Percentiles rank a stretch among this genome's conserved stretches.
Evolutionary conservation across 441 rosid species (phyloP).

Genomic region (Iberis amara): DNA sequence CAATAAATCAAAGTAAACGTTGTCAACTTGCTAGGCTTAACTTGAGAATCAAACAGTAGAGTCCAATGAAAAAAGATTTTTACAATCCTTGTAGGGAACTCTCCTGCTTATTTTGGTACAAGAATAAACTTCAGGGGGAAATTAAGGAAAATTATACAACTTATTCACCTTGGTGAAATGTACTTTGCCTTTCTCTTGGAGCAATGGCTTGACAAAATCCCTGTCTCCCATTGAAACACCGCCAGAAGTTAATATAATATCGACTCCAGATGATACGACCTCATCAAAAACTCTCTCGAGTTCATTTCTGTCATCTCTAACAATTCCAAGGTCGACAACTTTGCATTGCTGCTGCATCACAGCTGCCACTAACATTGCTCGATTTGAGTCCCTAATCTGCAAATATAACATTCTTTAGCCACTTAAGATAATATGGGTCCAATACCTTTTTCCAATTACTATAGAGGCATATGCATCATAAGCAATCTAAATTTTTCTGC

Average conservation of each 20-base stretch:
- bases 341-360: conserved; percentile 71
- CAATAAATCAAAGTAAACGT: not conserved
- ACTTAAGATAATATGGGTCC: conserved; percentile 18
- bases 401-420: conserved; percentile 27
- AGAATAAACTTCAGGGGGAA: not conserved
- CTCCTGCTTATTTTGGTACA: not conserved
- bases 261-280: conserved; percentile 57
- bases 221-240: conserved; percentile 99
- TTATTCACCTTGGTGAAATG: conserved; percentile 66
- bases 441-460: conserved; percentile 1
- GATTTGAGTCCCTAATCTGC: conserved; percentile 96
- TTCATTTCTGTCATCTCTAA: conserved; percentile 63
- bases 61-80: not conserved
- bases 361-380: conserved; percentile 83
- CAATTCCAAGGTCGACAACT: conserved; percentile 82
- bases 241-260: conserved; percentile 85
- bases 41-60: conserved; percentile 13
- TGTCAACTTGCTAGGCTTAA: conserved; percentile 10
- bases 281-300: conserved; percentile 58
- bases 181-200: conserved; percentile 65
- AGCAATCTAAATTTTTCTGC: conserved; percentile 10
- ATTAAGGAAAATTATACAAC: conserved; percentile 4
- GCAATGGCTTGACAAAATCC: conserved; percentile 83
- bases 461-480: conserved; percentile 8
- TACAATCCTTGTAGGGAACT: conserved; percentile 4